Evolutionary conservation across 2,329 filamentous ascomycete genomes (phyloP).

Genomic region (Didymella pomorum): DNA sequence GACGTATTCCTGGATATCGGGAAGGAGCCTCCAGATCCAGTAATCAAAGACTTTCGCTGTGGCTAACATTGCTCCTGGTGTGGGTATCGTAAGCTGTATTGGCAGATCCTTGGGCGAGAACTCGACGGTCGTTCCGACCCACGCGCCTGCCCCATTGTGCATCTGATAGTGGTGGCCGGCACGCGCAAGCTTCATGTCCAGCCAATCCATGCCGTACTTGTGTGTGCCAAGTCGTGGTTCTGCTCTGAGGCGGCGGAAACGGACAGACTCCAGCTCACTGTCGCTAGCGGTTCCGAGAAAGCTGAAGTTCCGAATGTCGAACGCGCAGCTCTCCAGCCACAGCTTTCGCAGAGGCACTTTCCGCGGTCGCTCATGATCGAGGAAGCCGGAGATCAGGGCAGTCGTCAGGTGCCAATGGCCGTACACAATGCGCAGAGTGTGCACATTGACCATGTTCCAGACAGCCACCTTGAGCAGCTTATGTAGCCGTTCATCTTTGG

Average conservation of each 20-base stretch:
- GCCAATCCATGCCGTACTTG: conserved; percentile 29
- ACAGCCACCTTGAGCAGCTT: conserved; percentile 51
- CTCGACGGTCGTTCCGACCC: conserved; percentile 40
- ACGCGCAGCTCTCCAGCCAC: conserved; percentile 57
- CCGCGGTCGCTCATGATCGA: conserved; percentile 43
- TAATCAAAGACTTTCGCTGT: conserved; percentile 37
- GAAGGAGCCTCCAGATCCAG: conserved; percentile 38
- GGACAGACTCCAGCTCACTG: conserved; percentile 51
- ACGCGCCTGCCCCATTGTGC: conserved; percentile 46
- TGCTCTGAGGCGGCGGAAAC: conserved; percentile 53
- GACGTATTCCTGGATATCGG: conserved; percentile 36
- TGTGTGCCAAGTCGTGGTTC: conserved; percentile 22
- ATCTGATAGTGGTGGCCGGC: conserved; percentile 38
- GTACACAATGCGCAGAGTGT: conserved; percentile 55
- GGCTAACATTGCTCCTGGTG: conserved; percentile 24
- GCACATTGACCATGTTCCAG: conserved; percentile 53
- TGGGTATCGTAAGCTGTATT: conserved; percentile 5
- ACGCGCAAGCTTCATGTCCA: conserved; percentile 40
- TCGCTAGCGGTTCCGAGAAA: conserved; percentile 34
- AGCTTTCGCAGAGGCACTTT: conserved; percentile 49
- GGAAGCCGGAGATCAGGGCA: conserved; percentile 52
- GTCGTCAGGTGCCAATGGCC: conserved; percentile 55
- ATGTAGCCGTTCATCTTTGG: conserved; percentile 52
- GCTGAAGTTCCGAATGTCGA: conserved; percentile 31
- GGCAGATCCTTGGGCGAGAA: conserved; percentile 22